phyloP scores from a whole-genome alignment of 805 yeast species.

The Wickerhamomyces rabaulensis region DNA sequence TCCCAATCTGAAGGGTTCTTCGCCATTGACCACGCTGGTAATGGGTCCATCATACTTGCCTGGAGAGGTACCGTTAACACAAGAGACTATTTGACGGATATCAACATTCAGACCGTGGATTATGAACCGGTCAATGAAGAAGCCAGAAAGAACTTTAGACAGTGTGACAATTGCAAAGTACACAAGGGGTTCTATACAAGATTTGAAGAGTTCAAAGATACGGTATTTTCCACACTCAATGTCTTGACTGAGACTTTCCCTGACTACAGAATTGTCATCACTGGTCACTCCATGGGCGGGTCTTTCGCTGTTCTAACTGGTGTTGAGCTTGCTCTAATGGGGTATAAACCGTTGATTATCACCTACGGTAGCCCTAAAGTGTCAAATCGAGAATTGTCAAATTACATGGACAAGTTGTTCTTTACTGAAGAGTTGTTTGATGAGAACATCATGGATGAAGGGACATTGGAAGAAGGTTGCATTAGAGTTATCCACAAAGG shows the following conservation, averaged over 20 bases:
- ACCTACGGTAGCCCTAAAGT: constrained; percentile 68
- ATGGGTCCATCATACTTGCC: constrained; percentile 41
- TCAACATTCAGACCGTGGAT: constrained; percentile 31
- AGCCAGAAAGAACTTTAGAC: constrained; percentile 6
- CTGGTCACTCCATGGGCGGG: constrained; percentile 78
- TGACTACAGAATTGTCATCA: constrained; percentile 43
- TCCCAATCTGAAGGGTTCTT: constrained; percentile 37
- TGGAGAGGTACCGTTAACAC: constrained; percentile 60
- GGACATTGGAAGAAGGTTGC: constrained; percentile 29
- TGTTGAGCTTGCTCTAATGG: constrained; percentile 52
- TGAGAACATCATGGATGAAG: constrained; percentile 14
- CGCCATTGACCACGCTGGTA: constrained; percentile 40
- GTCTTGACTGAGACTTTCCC: constrained; percentile 36
- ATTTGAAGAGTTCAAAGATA: constrained; percentile 34
- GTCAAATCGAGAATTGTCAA: constrained; percentile 46
- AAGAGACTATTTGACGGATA: constrained; percentile 58
- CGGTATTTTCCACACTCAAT: constrained; percentile 25
- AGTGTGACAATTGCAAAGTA: constrained; percentile 48
- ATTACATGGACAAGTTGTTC: constrained; percentile 49
- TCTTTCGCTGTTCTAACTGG: constrained; percentile 63
- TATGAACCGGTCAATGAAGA: constrained; percentile 16
- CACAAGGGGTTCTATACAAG: constrained; percentile 60
- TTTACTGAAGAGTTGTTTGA: constrained; percentile 32
- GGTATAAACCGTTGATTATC: constrained; percentile 53
- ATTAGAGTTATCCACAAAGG: constrained; percentile 52